Evolutionary conservation across 179 eudicot species (phyloP).

Genomic region (Spergularia azorica): DNA sequence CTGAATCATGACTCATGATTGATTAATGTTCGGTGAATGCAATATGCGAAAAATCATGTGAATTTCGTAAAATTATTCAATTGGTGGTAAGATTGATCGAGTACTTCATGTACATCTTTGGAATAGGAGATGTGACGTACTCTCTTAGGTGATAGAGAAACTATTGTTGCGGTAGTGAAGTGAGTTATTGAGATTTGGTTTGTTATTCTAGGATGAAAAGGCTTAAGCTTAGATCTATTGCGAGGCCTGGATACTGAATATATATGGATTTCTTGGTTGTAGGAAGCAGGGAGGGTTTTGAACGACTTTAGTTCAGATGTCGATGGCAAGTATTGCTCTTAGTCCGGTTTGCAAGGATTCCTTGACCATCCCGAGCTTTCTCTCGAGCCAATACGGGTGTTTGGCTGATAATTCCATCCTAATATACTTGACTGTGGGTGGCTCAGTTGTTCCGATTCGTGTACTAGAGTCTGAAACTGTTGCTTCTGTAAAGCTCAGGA

Average conservation of each 20-base stretch:
- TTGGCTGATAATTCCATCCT: conserved; percentile 52
- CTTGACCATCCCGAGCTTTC: conserved; percentile 40
- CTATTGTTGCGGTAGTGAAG: too few species aligned
- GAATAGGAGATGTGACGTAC: too few species aligned
- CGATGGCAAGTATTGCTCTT: conserved; percentile 52
- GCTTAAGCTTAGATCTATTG: not conserved
- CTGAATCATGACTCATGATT: not conserved
- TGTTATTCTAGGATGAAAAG: not conserved
- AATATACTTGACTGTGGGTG: conserved; percentile 61
- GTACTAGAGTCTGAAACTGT: conserved; percentile 76
- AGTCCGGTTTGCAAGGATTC: conserved; percentile 54
- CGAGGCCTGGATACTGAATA: not conserved
- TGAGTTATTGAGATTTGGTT: too few species aligned
- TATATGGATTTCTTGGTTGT: conserved; percentile 22
- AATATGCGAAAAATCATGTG: too few species aligned
- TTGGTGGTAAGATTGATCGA: too few species aligned
- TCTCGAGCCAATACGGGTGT: conserved; percentile 38
- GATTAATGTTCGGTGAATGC: too few species aligned
- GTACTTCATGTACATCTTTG: too few species aligned
- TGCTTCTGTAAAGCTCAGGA: conserved; percentile 79
- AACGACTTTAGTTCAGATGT: conserved; percentile 34
- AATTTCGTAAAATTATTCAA: too few species aligned
- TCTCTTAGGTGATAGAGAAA: not conserved
- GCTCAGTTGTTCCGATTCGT: conserved; percentile 66
- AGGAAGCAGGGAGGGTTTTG: conserved; percentile 27